Evolutionary conservation across 2,329 filamentous ascomycete genomes (phyloP).

Genomic region (Phaeosphaeriaceae sp.): DNA sequence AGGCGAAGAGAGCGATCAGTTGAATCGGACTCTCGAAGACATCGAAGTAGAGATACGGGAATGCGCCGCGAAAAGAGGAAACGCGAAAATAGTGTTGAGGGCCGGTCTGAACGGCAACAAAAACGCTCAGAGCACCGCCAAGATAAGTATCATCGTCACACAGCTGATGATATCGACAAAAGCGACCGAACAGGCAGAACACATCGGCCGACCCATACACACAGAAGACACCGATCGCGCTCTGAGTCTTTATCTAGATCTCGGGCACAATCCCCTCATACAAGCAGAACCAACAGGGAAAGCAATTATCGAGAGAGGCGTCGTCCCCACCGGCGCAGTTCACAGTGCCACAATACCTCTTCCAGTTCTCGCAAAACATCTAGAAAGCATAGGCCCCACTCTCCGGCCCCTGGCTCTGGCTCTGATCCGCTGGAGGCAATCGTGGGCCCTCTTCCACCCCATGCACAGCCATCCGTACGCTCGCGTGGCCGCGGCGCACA

Average conservation of each 20-base stretch:
- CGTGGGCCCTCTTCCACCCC: conserved; percentile 73
- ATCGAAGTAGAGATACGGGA: conserved; percentile 21
- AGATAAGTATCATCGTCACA: conserved; percentile 10
- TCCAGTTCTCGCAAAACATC: neutral
- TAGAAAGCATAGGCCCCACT: conserved; percentile 7
- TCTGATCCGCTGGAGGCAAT: conserved; percentile 79
- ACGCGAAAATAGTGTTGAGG: conserved; percentile 19
- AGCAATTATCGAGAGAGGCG: conserved; percentile 16
- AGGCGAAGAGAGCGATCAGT: conserved; percentile 12
- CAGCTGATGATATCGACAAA: conserved; percentile 16
- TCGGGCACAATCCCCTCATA: conserved; percentile 26
- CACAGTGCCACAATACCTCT: neutral
- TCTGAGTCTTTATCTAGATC: conserved; percentile 26
- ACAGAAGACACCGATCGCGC: conserved; percentile 22
- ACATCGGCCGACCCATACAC: conserved; percentile 11
- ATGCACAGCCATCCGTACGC: conserved; percentile 52
- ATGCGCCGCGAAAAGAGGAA: conserved; percentile 21
- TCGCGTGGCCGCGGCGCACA: conserved; percentile 40
- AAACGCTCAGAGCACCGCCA: conserved; percentile 23
- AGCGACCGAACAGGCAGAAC: conserved; percentile 12
- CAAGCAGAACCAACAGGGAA: conserved; percentile 12
- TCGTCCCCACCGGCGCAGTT: conserved; percentile 14
- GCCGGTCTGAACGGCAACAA: conserved; percentile 18
- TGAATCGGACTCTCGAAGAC: conserved; percentile 6
- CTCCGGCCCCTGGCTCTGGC: conserved; percentile 36